Conservation (phyloP, 306 rosid genomes). For the Quercus engelmannii region DNA sequence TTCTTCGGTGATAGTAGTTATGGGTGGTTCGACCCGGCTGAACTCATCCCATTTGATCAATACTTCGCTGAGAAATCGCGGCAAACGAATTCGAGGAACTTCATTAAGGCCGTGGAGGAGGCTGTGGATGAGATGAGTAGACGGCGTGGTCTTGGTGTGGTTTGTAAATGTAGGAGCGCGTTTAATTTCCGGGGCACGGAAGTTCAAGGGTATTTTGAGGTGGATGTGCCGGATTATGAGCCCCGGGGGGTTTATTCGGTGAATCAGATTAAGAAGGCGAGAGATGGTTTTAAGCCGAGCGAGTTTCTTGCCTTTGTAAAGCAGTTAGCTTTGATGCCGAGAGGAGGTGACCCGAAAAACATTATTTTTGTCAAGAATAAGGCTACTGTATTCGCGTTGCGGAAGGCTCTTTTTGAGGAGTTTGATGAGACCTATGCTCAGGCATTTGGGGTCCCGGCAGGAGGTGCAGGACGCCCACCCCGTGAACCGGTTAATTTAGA, state of each 20-base stretch:
- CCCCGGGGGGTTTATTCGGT: conserved; percentile 68
- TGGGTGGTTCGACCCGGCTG: conserved; percentile 95
- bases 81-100: conserved; percentile 58
- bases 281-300: conserved; percentile 51
- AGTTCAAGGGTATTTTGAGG: conserved; percentile 61
- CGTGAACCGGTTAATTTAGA: conserved; percentile 26
- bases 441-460: conserved; percentile 71
- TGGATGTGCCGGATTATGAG: conserved; percentile 86
- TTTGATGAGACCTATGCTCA: conserved; percentile 92
- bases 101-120: conserved; percentile 85
- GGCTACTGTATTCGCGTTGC: conserved; percentile 53
- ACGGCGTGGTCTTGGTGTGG: conserved; percentile 63
- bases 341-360: conserved; percentile 39
- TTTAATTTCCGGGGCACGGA: conserved; percentile 46
- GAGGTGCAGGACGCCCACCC: conserved; percentile 47
- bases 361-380: conserved; percentile 54
- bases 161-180: conserved; percentile 72
- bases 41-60: conserved; percentile 69
- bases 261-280: conserved; percentile 56
- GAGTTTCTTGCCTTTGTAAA: conserved; percentile 66
- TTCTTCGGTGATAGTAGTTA: conserved; percentile 97
- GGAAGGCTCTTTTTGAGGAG: conserved; percentile 80
- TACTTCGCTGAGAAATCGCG: conserved; percentile 75
- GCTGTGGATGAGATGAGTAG: conserved; percentile 84
- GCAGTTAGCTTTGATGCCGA: conserved; percentile 65